A percentile compares a stretch with the other conserved stretches of the same genome.
These are phyloP conservation scores for Melaleuca alternifolia DNA, from an alignment of 345 rosid species.

Conservation along the genomic window DNA sequence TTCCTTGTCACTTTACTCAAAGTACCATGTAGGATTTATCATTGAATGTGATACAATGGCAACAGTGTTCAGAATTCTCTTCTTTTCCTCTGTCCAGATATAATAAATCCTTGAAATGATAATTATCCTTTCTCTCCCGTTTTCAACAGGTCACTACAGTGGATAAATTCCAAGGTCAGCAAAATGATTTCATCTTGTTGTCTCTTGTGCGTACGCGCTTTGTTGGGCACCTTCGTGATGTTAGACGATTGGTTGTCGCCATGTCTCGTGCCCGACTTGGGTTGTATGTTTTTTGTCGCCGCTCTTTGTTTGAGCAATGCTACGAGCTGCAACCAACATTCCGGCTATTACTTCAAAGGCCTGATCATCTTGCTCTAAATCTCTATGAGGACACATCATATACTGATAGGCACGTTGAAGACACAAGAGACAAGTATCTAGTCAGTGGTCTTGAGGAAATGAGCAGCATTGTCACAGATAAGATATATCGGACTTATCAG, in stretches of 20 bases:
- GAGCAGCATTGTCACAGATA: slow-evolving; percentile 45
- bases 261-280: slow-evolving; percentile 99
- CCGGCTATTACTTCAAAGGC: slow-evolving; percentile 65
- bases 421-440: slow-evolving; percentile 46
- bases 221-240: slow-evolving; percentile 98
- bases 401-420: slow-evolving; percentile 80
- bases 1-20: neutral
- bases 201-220: slow-evolving; percentile 95
- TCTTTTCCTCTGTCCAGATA: neutral
- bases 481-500: slow-evolving; percentile 55
- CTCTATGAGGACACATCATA: slow-evolving; percentile 42
- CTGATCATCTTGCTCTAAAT: slow-evolving; percentile 67
- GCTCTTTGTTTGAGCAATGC: slow-evolving; percentile 92
- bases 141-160: slow-evolving; percentile 72
- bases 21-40: neutral
- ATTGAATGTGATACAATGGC: neutral
- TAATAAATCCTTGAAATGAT: neutral
- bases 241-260: slow-evolving; percentile 90
- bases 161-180: slow-evolving; percentile 99
- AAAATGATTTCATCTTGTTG: slow-evolving; percentile 84
- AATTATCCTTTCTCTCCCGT: neutral
- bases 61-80: neutral
- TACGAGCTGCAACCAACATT: slow-evolving; percentile 96
- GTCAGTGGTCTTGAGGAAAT: slow-evolving; percentile 69
- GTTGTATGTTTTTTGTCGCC: slow-evolving; percentile 77